Base-by-base conservation (phyloP, 225 moss, liverwort and hornwort genomes). In the Sphagnum tenellum region DNA sequence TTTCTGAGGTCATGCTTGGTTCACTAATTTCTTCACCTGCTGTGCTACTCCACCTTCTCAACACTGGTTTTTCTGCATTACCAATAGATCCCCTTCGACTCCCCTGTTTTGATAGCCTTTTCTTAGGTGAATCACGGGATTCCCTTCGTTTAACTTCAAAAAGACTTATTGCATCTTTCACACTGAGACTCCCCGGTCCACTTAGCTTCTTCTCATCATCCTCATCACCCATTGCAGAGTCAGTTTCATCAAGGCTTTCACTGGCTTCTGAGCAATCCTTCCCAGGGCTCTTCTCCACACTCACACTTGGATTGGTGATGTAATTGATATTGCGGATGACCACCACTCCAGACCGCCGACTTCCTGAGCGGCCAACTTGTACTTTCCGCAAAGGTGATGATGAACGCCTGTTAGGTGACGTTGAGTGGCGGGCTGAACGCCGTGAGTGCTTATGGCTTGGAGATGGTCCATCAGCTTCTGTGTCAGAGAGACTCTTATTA, bases 341-440 rank as follows among this genome's bases (percentile, higher is more conserved):
- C 72, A 75, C 67, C 67, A 67, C 58, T 57, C 58, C 57, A 2
- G 66, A 66, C 1, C 67, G 67, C 48, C 67, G 56, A 12, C 8
- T 57, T 49, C 59, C 49, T 0, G 58, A 57, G 13, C 58, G 57
- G 59, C 96, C 96, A 53, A 96, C 88, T 72, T 90, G 96, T 12
- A 67, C 58, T 50, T 46, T 67, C 9, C 67, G 67, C 67, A 67
- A 13, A 10, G 67, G 67, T 47, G 67, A 67, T 4, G 67, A 14
- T 10, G 67, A 67, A 5, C 67, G 10, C 59, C 67, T 57, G n/a
- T 67, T 67, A 13, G 67, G 67, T 4, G 67, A 67, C 14, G 67
- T 14, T n/a, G 67, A 67, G n/a, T 13, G 4, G 5, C 50, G 50
- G 44, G 64, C 50, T 7, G 52, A 65, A 57, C 84, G 70, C 44